Evolutionary conservation across 2,329 filamentous ascomycete genomes (phyloP), one percentile per base, ranked within the genome.

Genomic region (Arthrobotrys megalospora): DNA sequence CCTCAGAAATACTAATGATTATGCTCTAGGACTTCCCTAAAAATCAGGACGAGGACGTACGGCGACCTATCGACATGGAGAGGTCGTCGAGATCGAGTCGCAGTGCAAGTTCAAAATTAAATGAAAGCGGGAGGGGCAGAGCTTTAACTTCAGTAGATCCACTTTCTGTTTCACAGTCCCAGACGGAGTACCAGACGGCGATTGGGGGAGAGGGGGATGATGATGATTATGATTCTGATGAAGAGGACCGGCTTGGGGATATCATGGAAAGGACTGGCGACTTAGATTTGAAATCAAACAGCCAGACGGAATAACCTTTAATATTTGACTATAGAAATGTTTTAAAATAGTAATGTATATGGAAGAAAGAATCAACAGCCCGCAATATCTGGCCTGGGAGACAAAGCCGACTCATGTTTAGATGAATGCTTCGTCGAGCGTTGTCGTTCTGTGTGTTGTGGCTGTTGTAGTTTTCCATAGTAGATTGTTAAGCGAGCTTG

Each of bases 401-500:
- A n/a, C n/a, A n/a, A n/a, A n/a, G n/a, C n/a, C n/a, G n/a, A n/a
- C n/a, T n/a, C n/a, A n/a, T n/a, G n/a, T n/a, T n/a, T n/a, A n/a
- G n/a, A n/a, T n/a, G n/a, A 38, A 38, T 38, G 2, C 6, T 38
- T 38, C 8, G 36, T 38, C 1, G 6, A 38, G 36, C 2, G 12
- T 12, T 1, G 6, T 8, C 36, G 8, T 45, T 52, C n/a, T 24
- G 8, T 64, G 60, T 7, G 60, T 64, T 73, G 69, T n/a, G 16
- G 12, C n/a, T 65, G 68, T 68, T 64, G 63, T n/a, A 68, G 10
- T 41, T 75, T 75, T 50, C 45, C 28, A 43, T 55, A 16, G 16
- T 45, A 55, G 70, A 78, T 78, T 78, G 68, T 67, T 78, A 78
- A 78, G 75, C 75, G 75, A 70, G 24, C 48, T 50, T 28, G 6